A percentile compares a stretch with the other conserved stretches of the same genome.
These are phyloP conservation scores for Cucurbita ficifolia DNA, from an alignment of 306 rosid genomes.

Conservation along the genomic window DNA sequence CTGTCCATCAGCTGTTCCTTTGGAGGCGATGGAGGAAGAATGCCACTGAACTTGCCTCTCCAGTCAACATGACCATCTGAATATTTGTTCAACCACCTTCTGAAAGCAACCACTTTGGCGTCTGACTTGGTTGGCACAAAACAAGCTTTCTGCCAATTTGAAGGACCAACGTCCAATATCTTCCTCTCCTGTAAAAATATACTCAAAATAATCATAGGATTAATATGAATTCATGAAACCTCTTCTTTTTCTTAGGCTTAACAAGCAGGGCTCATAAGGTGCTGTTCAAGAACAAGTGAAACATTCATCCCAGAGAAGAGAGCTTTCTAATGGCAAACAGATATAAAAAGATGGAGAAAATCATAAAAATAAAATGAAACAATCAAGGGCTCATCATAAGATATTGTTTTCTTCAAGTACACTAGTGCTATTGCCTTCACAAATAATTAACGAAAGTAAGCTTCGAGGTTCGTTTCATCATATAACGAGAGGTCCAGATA, in stretches of 20 bases:
- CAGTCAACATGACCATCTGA: constrained; percentile 76
- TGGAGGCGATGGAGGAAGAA: constrained; percentile 67
- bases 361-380: neutral
- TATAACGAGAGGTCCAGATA: neutral
- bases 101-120: constrained; percentile 57
- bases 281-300: neutral
- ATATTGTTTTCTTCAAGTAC: neutral
- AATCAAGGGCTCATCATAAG: neutral
- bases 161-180: constrained; percentile 44
- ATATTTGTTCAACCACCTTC: constrained; percentile 77
- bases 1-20: constrained; percentile 78
- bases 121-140: constrained; percentile 90
- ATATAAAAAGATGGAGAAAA: neutral
- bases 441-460: neutral
- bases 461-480: neutral
- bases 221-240: neutral
- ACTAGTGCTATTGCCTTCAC: neutral
- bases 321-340: neutral
- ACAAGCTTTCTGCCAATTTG: constrained; percentile 75
- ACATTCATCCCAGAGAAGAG: neutral
- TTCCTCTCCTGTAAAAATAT: constrained; percentile 36
- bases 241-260: neutral
- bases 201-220: neutral
- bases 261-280: neutral
- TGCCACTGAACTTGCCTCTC: constrained; percentile 62